Percentiles rank a stretch among this genome's conserved stretches.
These are phyloP conservation scores for Pseudozyma pruni DNA, from an alignment of 1,284 basidiomycete genomes.

Conservation along the genomic window DNA sequence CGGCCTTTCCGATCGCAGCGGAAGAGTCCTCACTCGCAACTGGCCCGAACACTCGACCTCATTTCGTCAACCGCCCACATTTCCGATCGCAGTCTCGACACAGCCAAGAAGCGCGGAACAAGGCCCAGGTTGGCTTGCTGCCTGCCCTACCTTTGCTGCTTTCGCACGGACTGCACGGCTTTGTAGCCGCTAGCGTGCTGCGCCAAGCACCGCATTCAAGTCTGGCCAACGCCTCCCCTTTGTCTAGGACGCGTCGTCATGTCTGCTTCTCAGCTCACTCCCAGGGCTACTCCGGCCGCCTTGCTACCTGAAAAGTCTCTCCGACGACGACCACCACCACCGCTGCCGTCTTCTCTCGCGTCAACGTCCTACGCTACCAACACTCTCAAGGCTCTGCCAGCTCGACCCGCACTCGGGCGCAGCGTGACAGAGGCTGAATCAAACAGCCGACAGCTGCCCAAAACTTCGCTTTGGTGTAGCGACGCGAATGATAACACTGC, in stretches of 20 bases:
- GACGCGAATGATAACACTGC: slow-evolving; percentile 7
- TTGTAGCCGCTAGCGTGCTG: background rate
- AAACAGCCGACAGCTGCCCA: background rate
- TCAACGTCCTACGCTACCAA: slow-evolving; percentile 7
- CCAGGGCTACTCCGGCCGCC: slow-evolving; percentile 20
- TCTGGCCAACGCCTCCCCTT: background rate
- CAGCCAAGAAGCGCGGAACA: no score
- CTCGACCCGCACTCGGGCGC: slow-evolving; percentile 16
- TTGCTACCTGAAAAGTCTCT: slow-evolving; percentile 33
- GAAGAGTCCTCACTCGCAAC: slow-evolving; percentile 1
- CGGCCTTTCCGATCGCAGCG: slow-evolving; percentile 6
- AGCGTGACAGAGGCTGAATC: slow-evolving; percentile 16
- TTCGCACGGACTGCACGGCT: background rate
- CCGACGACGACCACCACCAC: slow-evolving; percentile 24
- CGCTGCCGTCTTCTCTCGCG: slow-evolving; percentile 6
- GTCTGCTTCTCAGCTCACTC: slow-evolving; percentile 41
- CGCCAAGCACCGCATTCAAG: background rate
- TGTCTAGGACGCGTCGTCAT: slow-evolving; percentile 15
- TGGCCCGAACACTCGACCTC: background rate
- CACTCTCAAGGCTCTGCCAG: slow-evolving; percentile 29
- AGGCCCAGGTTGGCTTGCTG: no score
- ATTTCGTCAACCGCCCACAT: no score
- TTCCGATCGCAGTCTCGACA: no score
- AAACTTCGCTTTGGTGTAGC: background rate
- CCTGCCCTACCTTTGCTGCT: background rate